Evolutionary conservation across 306 rosid species (phyloP).

Genomic region (Rosa persica): DNA sequence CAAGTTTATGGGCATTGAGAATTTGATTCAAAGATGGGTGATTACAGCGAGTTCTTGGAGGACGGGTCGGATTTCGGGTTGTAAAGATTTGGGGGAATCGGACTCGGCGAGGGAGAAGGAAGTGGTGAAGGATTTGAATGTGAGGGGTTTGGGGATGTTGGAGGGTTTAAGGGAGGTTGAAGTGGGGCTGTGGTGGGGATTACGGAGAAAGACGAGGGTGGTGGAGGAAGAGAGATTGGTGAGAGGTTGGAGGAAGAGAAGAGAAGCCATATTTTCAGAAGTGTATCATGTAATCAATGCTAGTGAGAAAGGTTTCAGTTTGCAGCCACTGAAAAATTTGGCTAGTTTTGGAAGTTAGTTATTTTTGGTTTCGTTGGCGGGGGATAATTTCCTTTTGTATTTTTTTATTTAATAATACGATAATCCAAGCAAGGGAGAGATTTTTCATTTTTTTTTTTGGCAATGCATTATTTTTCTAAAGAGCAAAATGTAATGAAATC

Average conservation of each 20-base stretch:
- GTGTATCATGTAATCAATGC: not conserved
- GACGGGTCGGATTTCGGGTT: slow-evolving; percentile 51
- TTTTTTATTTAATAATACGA: not conserved
- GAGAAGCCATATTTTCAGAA: slow-evolving; percentile 52
- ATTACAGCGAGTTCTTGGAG: slow-evolving; percentile 70
- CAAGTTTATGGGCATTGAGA: not conserved
- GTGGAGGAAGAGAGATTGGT: slow-evolving; percentile 34
- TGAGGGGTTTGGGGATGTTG: slow-evolving; percentile 17
- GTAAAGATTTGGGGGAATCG: slow-evolving; percentile 58
- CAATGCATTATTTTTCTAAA: not conserved
- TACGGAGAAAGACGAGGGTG: slow-evolving; percentile 31
- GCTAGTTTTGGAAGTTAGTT: not conserved
- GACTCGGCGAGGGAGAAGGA: slow-evolving; percentile 71
- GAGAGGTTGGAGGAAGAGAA: slow-evolving; percentile 37
- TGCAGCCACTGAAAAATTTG: slow-evolving; percentile 33
- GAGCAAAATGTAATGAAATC: too few relatives aligned
- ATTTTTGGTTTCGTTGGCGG: not conserved
- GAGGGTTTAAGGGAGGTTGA: slow-evolving; percentile 37
- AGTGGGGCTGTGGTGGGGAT: slow-evolving; percentile 31
- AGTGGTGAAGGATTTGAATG: slow-evolving; percentile 34
- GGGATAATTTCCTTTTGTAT: not conserved
- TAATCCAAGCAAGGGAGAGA: not conserved
- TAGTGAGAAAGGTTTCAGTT: not conserved
- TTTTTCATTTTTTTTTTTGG: too few relatives aligned
- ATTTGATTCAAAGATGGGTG: slow-evolving; percentile 7